These are phyloP conservation scores for Favolaschia claudopus DNA, from an alignment of 768 basidiomycete genomes.

Conservation along the genomic window DNA sequence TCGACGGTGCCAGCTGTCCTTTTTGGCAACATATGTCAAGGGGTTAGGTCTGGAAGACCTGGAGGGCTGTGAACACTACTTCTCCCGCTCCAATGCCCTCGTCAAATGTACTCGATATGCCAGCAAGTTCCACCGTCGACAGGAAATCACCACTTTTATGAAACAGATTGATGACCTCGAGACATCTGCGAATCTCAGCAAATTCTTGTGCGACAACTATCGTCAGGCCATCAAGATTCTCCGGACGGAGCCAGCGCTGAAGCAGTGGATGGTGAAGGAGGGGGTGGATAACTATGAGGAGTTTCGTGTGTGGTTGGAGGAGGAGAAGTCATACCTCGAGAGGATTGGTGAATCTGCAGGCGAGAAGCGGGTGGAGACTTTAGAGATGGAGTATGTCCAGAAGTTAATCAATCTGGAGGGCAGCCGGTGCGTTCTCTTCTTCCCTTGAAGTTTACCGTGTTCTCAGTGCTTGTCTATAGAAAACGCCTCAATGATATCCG, in stretches of 20 bases:
- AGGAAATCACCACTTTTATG: conserved; percentile 6
- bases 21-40: conserved; percentile 19
- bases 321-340: too few species aligned
- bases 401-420: too few species aligned
- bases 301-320: too few species aligned
- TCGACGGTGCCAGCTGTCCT: conserved; percentile 14
- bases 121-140: conserved; percentile 16
- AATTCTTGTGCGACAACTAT: not conserved
- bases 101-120: conserved; percentile 18
- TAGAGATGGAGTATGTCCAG: too few species aligned
- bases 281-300: too few species aligned
- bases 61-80: conserved; percentile 20
- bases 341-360: too few species aligned
- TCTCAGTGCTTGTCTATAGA: too few species aligned
- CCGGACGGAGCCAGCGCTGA: conserved; percentile 12
- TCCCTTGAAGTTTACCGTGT: too few species aligned
- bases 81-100: conserved; percentile 23
- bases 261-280: too few species aligned
- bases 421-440: too few species aligned
- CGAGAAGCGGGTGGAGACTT: too few species aligned
- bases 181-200: conserved; percentile 9
- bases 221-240: not conserved
- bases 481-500: too few species aligned
- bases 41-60: conserved; percentile 22
- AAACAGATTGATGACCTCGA: conserved; percentile 2